These are phyloP conservation scores for Saururus chinensis DNA, from an alignment of 164 flowering plant species.

Conservation along the genomic window DNA sequence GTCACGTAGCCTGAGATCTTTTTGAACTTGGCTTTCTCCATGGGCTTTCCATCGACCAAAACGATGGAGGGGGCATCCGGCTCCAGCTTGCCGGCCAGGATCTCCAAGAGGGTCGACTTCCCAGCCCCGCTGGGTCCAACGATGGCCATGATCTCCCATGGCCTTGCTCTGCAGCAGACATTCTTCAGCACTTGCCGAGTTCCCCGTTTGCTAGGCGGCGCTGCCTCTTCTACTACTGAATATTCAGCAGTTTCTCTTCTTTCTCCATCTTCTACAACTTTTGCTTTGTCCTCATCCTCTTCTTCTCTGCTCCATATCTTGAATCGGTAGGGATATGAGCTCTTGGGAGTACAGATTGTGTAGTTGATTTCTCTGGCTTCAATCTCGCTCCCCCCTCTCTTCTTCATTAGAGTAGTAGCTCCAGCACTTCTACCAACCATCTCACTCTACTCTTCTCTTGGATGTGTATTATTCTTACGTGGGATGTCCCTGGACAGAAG, in stretches of 20 bases:
- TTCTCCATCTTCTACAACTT: slow-evolving; percentile 4
- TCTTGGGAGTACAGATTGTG: slow-evolving; percentile 27
- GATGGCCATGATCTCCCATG: slow-evolving; percentile 85
- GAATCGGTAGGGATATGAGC: slow-evolving; percentile 26
- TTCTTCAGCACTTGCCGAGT: slow-evolving; percentile 39
- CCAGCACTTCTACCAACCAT: too few species aligned
- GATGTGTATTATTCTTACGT: too few species aligned
- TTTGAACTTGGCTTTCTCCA: slow-evolving; percentile 46
- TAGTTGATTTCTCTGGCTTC: slow-evolving; percentile 79
- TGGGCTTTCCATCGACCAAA: slow-evolving; percentile 39
- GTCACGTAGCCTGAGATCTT: slow-evolving; percentile 82
- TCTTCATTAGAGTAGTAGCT: slow-evolving; percentile 40
- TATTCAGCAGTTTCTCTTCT: too few species aligned
- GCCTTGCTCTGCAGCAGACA: slow-evolving; percentile 58
- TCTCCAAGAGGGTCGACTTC: slow-evolving; percentile 68
- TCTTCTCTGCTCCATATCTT: slow-evolving; percentile 22
- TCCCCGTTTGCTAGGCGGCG: slow-evolving; percentile 3
- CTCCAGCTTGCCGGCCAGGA: slow-evolving; percentile 51
- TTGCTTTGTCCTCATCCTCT: neutral
- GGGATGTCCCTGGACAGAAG: too few species aligned
- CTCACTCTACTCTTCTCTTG: neutral
- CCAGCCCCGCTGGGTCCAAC: slow-evolving; percentile 98
- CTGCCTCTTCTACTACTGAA: too few species aligned
- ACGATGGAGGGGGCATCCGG: slow-evolving; percentile 39
- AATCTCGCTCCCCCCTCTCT: slow-evolving; percentile 78